Conservation (phyloP, 2,329 filamentous ascomycete species). For the Knoxdaviesia capensis region DNA sequence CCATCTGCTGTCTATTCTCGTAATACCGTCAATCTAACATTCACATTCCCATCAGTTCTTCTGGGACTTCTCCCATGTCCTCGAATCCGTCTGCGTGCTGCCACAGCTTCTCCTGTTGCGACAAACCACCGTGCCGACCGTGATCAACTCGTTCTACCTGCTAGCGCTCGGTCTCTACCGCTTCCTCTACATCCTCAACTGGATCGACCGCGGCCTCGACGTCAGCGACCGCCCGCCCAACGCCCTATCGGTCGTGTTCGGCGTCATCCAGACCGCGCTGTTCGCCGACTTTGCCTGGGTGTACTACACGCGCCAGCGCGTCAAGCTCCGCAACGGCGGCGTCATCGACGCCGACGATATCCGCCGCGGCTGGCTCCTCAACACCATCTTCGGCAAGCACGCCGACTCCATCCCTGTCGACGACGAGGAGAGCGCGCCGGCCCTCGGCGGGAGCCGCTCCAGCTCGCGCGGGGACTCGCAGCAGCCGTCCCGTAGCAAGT, state of each 20-base stretch:
- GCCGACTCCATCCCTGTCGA: slow-evolving; percentile 21
- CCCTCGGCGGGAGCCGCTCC: slow-evolving; percentile 15
- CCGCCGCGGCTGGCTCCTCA: slow-evolving; percentile 65
- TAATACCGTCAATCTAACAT: not conserved
- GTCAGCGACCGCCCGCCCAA: slow-evolving; percentile 39
- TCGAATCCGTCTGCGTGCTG: slow-evolving; percentile 79
- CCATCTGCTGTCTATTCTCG: slow-evolving; percentile 7
- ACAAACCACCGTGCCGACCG: slow-evolving; percentile 87
- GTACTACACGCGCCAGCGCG: slow-evolving; percentile 80
- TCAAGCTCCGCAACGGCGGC: slow-evolving; percentile 77
- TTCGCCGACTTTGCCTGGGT: slow-evolving; percentile 96
- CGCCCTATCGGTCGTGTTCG: slow-evolving; percentile 63
- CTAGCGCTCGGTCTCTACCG: slow-evolving; percentile 74
- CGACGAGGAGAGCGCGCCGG: slow-evolving; percentile 39
- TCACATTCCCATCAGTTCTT: slow-evolving; percentile 33
- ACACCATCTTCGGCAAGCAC: slow-evolving; percentile 50
- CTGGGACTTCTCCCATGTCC: slow-evolving; percentile 77
- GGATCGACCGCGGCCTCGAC: slow-evolving; percentile 53
- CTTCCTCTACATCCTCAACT: slow-evolving; percentile 77
- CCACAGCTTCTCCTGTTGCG: slow-evolving; percentile 81
- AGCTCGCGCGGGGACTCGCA: slow-evolving; percentile 8
- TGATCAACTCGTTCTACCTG: slow-evolving; percentile 94
- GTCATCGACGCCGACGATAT: slow-evolving; percentile 83
- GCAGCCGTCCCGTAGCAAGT: slow-evolving; percentile 22
- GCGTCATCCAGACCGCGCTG: slow-evolving; percentile 70